phyloP scores from a whole-genome alignment of 2,329 filamentous ascomycete genomes.

The Venturia nashicola region DNA sequence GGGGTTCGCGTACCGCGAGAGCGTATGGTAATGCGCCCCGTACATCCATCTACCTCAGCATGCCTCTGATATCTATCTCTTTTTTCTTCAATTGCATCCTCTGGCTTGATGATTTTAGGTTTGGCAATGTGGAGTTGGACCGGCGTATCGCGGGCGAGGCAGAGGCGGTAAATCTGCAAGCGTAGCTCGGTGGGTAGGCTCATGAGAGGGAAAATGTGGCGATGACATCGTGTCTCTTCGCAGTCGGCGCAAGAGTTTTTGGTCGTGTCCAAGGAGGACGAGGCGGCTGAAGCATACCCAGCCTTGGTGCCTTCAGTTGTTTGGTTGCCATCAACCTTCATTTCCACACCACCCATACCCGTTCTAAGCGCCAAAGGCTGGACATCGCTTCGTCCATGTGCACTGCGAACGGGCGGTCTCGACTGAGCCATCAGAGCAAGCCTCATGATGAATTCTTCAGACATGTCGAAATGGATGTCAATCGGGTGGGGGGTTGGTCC shows the following conservation, averaged over 20 bases:
- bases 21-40: neutral
- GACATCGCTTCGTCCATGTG: neutral
- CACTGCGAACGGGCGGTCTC: neutral
- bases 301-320: neutral
- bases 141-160: slow-evolving; percentile 19
- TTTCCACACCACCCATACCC: neutral
- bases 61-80: neutral
- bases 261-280: neutral
- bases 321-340: neutral
- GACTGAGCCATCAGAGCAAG: neutral
- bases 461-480: neutral
- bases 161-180: slow-evolving; percentile 31
- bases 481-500: neutral
- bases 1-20: neutral
- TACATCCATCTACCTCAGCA: neutral
- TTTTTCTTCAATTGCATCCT: slow-evolving; percentile 9
- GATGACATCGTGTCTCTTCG: neutral
- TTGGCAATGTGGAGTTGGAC: slow-evolving; percentile 18
- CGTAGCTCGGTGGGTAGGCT: slow-evolving; percentile 34
- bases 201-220: slow-evolving; percentile 25
- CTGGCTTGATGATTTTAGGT: slow-evolving; percentile 10
- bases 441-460: neutral
- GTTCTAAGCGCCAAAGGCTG: neutral
- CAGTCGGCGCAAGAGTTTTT: neutral
- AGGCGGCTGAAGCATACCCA: neutral